phyloP scores from a whole-genome alignment of 2,329 filamentous ascomycete species.

The Purpureocillium takamizusanense region DNA sequence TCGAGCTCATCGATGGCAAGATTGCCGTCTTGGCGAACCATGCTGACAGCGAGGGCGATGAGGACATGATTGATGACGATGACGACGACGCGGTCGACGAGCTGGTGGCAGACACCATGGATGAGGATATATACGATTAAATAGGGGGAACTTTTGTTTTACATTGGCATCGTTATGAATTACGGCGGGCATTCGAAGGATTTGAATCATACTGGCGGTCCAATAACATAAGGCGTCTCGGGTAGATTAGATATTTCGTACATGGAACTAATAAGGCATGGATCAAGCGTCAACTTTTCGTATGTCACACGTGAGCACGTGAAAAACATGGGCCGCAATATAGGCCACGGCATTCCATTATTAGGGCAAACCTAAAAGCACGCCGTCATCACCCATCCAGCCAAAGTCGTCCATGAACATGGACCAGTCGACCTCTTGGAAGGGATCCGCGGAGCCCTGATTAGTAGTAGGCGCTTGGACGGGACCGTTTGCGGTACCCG shows the following conservation, averaged over 20 bases:
- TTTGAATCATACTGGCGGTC: too few species aligned
- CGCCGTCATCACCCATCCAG: slow-evolving; percentile 24
- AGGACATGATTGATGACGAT: slow-evolving; percentile 65
- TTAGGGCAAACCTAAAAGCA: slow-evolving; percentile 20
- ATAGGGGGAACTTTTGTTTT: slow-evolving; percentile 2
- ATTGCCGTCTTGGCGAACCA: slow-evolving; percentile 82
- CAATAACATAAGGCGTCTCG: too few species aligned
- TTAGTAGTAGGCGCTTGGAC: too few species aligned
- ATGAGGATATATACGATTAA: slow-evolving; percentile 44
- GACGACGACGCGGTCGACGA: slow-evolving; percentile 70
- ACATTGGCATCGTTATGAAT: neutral
- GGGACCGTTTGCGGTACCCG: too few species aligned
- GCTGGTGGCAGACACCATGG: slow-evolving; percentile 49
- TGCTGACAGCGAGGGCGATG: slow-evolving; percentile 54
- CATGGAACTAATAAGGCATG: too few species aligned
- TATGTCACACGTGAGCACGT: too few species aligned
- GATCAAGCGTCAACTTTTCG: too few species aligned
- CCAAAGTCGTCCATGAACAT: slow-evolving; percentile 42
- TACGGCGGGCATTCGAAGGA: too few species aligned
- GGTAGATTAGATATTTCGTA: too few species aligned
- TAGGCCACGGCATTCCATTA: too few species aligned
- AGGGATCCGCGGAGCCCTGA: slow-evolving; percentile 15
- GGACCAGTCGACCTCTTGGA: slow-evolving; percentile 40
- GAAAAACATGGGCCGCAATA: too few species aligned
- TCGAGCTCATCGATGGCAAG: slow-evolving; percentile 71